A percentile compares a stretch with the other conserved stretches of the same genome.
Evolutionary conservation across 1,139 yeast genomes (phyloP).

Genomic region (Kurtzmaniella quercitrusa): DNA sequence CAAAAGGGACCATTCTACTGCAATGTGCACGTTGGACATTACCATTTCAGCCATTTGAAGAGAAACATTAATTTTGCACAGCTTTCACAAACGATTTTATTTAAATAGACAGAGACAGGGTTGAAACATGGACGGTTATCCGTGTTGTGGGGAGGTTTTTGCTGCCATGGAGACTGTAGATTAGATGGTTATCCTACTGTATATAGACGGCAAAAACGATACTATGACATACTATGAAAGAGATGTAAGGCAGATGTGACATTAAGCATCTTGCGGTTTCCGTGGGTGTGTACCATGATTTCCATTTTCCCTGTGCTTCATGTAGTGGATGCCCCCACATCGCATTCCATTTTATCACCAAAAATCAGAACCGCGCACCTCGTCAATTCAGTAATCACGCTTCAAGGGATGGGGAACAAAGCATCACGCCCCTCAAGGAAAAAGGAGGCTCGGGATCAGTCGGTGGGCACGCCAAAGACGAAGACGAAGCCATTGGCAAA

Average conservation of each 20-base stretch:
- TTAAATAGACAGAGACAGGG: not conserved
- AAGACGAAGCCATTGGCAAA: not conserved
- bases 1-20: conserved; percentile 2
- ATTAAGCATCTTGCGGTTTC: too few species aligned
- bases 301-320: too few species aligned
- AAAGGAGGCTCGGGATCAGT: conserved; percentile 3
- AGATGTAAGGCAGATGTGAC: too few species aligned
- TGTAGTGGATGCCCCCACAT: too few species aligned
- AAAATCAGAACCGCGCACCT: not conserved
- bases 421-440: conserved; percentile 3
- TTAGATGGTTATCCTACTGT: too few species aligned
- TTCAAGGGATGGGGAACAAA: not conserved
- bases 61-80: conserved; percentile 24
- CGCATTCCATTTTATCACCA: too few species aligned
- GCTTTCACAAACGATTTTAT: not conserved
- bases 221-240: too few species aligned
- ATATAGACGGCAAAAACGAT: too few species aligned
- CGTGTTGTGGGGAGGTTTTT: not conserved
- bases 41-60: conserved; percentile 24
- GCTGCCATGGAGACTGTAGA: too few species aligned
- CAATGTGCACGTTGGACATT: conserved; percentile 18
- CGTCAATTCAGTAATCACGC: not conserved
- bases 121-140: not conserved
- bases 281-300: too few species aligned
- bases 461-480: conserved; percentile 2